Percentiles rank a stretch among this genome's conserved stretches.
Evolutionary conservation across 2,329 filamentous ascomycete genomes (phyloP).

Genomic region (Ophiostoma triangulosporum): DNA sequence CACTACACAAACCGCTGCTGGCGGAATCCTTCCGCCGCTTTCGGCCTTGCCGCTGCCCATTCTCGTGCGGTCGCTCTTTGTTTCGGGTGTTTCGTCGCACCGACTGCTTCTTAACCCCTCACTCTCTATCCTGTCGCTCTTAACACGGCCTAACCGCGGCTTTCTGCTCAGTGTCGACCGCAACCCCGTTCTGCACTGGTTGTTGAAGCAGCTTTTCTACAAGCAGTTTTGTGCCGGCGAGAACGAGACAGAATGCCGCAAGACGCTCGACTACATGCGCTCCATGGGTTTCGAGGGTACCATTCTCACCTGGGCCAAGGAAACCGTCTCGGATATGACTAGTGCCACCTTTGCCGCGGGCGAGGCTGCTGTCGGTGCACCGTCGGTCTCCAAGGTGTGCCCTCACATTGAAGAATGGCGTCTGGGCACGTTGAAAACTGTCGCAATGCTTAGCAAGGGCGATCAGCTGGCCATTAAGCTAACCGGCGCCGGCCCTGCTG

Average conservation of each 20-base stretch:
- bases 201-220: not conserved
- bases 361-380: not conserved
- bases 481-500: not conserved
- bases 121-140: not conserved
- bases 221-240: constrained; percentile 2
- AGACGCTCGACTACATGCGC: not conserved
- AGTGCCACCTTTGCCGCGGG: not conserved
- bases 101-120: not conserved
- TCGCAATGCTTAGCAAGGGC: not conserved
- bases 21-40: not conserved
- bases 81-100: not conserved
- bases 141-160: not conserved
- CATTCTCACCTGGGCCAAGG: not conserved
- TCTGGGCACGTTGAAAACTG: not conserved
- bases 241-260: not conserved
- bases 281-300: not conserved
- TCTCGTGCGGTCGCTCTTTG: not conserved
- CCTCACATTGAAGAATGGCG: not conserved
- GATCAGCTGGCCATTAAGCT: not conserved
- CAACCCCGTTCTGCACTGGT: not conserved
- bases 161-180: not conserved
- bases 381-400: not conserved
- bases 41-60: not conserved
- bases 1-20: no score
- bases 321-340: not conserved